Base-by-base conservation (phyloP, 2,329 filamentous ascomycete genomes). In the Epichloe coenophiala region DNA sequence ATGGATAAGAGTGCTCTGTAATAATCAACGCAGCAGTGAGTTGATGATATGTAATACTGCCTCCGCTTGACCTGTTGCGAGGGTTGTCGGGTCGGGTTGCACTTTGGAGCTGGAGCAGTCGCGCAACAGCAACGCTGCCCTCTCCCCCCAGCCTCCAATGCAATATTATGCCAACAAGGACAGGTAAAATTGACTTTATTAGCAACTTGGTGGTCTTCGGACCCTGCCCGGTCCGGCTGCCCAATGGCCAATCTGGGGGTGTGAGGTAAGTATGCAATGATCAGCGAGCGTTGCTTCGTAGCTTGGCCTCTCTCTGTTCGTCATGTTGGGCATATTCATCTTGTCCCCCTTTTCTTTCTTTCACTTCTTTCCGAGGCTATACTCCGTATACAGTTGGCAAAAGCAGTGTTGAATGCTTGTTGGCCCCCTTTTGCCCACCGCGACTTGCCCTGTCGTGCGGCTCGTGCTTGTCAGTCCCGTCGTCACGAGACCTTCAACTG, bases 401-500 rank as follows among this genome's bases (percentile, higher is more conserved):
- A 31, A 31, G 27, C 27, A 31, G 27, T 31, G 27, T 31, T 8
- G 27, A 8, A 31, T 3, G 7, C 27, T n/a, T n/a, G n/a, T 19
- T 17, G 15, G 9, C 17, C 39, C 39, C 39, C 21, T n/a, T n/a
- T 23, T 42, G 19, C 40, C 21, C 13, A 3, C 12, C 11, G 45
- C 45, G 31, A 31, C 13, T 45, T 27, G 12, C 48, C 48, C 21
- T 15, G 27, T 8, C 27, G 27, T 27, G 23, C 23, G 23, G 23
- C 23, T 27, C 23, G 23, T 31, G 27, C 27, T 7, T 3, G 40
- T 43, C 38, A 44, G 40, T 36, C 40, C 47, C 27, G 36, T 17
- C 35, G 48, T 45, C 48, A 50, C 48, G 43, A 50, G 48, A 31
- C 17, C 21, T 46, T 44, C 38, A 27, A 19, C n/a, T 23, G 48